These are phyloP conservation scores for Cydonia oblonga DNA, from an alignment of 331 rosid genomes.

Conservation along the genomic window DNA sequence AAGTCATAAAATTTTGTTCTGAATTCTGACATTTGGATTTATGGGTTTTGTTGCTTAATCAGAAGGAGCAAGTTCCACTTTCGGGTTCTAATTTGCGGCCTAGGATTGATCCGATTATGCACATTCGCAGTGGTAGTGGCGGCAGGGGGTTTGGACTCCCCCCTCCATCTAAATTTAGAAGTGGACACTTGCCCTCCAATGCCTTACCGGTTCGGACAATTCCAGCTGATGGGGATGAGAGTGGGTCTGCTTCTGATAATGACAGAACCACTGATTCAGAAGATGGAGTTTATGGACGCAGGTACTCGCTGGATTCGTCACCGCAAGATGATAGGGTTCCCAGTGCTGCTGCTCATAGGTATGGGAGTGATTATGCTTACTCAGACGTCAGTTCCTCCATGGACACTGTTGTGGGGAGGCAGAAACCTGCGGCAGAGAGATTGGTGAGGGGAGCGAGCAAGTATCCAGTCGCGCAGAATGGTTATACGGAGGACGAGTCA, in stretches of 20 bases:
- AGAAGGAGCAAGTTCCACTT: slow-evolving; percentile 41
- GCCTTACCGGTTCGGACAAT: slow-evolving; percentile 41
- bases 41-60: slow-evolving; percentile 10
- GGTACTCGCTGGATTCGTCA: slow-evolving; percentile 76
- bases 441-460: slow-evolving; percentile 25
- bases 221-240: slow-evolving; percentile 28
- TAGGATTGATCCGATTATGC: slow-evolving; percentile 47
- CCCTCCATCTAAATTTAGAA: slow-evolving; percentile 75
- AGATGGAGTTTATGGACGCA: slow-evolving; percentile 59
- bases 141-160: slow-evolving; percentile 75
- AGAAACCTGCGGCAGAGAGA: slow-evolving; percentile 25
- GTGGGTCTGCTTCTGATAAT: slow-evolving; percentile 60
- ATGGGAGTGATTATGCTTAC: slow-evolving; percentile 52
- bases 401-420: slow-evolving; percentile 59
- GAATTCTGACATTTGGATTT: background rate
- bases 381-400: slow-evolving; percentile 87
- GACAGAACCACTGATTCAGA: slow-evolving; percentile 55
- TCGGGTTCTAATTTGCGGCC: slow-evolving; percentile 35
- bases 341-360: slow-evolving; percentile 28
- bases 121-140: slow-evolving; percentile 29
- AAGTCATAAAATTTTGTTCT: background rate
- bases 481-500: slow-evolving; percentile 70
- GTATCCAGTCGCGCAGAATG: slow-evolving; percentile 34
- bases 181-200: slow-evolving; percentile 73
- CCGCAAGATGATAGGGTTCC: slow-evolving; percentile 50